A percentile compares a stretch with the other conserved stretches of the same genome.
phyloP scores from a whole-genome alignment of 202 grass and related monocot genomes.

The Schoenoplectus tabernaemontani region DNA sequence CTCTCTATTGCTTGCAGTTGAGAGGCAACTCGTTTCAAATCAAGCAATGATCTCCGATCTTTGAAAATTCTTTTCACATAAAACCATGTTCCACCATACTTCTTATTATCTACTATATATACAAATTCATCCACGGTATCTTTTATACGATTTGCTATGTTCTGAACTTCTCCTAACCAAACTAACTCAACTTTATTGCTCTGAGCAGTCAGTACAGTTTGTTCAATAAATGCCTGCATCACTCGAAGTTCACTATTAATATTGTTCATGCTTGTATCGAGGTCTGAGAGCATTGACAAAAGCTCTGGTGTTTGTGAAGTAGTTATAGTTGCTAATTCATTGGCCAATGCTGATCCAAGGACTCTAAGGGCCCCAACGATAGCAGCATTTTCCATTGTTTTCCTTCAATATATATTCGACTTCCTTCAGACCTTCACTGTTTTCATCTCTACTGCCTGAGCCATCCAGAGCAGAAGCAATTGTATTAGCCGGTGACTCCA shows the following conservation, averaged over 20 bases:
- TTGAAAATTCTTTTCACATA: slow-evolving; percentile 25
- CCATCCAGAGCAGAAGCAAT: background rate
- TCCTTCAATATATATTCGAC: background rate
- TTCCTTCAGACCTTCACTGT: background rate
- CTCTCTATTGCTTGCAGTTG: slow-evolving; percentile 16
- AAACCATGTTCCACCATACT: background rate
- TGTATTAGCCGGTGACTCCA: too few species aligned
- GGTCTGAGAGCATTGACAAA: background rate
- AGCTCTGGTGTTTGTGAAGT: background rate
- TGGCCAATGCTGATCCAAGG: background rate
- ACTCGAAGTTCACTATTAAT: background rate
- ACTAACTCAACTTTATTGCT: background rate
- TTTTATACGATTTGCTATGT: slow-evolving; percentile 22
- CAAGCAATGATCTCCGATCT: background rate
- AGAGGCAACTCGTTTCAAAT: slow-evolving; percentile 28
- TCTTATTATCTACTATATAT: background rate
- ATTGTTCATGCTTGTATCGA: background rate
- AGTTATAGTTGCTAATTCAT: background rate
- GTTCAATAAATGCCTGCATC: slow-evolving; percentile 7
- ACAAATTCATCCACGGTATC: slow-evolving; percentile 41
- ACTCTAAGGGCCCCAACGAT: slow-evolving; percentile 4
- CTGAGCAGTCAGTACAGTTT: background rate
- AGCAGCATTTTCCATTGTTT: background rate
- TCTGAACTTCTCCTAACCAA: slow-evolving; percentile 27
- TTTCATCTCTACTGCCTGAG: background rate